Conservation (phyloP, 257 asterid species). For the Lithospermum erythrorhizon region DNA sequence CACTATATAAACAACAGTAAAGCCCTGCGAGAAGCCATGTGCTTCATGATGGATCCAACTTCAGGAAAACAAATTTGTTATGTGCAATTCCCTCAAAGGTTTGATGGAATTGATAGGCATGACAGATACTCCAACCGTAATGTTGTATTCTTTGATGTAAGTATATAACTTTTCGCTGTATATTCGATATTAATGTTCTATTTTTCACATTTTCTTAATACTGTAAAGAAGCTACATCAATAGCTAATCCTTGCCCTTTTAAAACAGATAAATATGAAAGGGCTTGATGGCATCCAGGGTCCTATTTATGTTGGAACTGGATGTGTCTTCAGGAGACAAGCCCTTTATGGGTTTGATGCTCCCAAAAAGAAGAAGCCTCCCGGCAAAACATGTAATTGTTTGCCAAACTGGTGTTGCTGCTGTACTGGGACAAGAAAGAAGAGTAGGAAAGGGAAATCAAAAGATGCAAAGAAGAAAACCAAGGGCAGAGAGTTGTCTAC, state of each 20-base stretch:
- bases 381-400: conserved; percentile 89
- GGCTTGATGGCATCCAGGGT: conserved; percentile 98
- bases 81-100: conserved; percentile 95
- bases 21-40: conserved; percentile 95
- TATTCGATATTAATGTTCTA: background rate
- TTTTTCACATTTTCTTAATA: background rate
- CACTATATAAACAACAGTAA: conserved; percentile 93
- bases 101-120: conserved; percentile 91
- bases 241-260: conserved; percentile 14
- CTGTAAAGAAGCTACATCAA: background rate
- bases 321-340: conserved; percentile 92
- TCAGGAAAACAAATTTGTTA: conserved; percentile 95
- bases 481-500: conserved; percentile 61
- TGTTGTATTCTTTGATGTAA: conserved; percentile 86
- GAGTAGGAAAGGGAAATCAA: conserved; percentile 44
- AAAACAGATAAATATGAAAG: conserved; percentile 86
- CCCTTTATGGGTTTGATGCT: conserved; percentile 86
- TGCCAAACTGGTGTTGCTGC: conserved; percentile 72
- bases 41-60: conserved; percentile 99
- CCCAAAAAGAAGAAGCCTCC: conserved; percentile 87
- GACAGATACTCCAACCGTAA: conserved; percentile 94
- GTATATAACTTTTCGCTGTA: conserved; percentile 12
- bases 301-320: conserved; percentile 97
- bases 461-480: conserved; percentile 55
- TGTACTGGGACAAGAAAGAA: conserved; percentile 54